These are phyloP conservation scores for Russula lepida DNA, from an alignment of 768 basidiomycete genomes.

Conservation along the genomic window DNA sequence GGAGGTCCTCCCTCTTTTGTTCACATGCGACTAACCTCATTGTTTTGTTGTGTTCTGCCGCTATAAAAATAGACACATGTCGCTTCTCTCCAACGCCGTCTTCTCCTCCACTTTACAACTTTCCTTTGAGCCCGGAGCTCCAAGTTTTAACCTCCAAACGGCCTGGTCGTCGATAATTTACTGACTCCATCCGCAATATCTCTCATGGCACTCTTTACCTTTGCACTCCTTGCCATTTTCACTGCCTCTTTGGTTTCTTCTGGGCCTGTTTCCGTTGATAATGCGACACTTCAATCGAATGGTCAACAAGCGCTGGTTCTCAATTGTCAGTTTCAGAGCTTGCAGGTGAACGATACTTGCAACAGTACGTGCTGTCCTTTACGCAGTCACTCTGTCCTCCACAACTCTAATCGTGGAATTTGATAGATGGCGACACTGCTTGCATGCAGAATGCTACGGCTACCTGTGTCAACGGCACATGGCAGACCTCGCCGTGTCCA, in stretches of 20 bases:
- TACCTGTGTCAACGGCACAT: conserved; percentile 35
- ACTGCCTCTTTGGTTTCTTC: conserved; percentile 27
- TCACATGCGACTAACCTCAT: background rate
- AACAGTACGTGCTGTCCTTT: conserved; percentile 29
- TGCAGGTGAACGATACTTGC: conserved; percentile 39
- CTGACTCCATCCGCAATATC: background rate
- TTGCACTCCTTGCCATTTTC: conserved; percentile 22
- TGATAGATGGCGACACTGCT: conserved; percentile 36
- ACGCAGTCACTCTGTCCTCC: background rate
- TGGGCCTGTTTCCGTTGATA: conserved; percentile 32
- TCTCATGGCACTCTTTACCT: conserved; percentile 11
- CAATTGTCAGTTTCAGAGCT: conserved; percentile 38
- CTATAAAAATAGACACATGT: background rate
- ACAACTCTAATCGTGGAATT: background rate
- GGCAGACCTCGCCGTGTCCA: conserved; percentile 34
- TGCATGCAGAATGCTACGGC: conserved; percentile 38
- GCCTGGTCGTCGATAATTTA: conserved; percentile 7
- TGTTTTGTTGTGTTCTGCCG: background rate
- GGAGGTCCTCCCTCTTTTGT: background rate
- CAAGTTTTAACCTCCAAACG: background rate
- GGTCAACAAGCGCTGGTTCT: conserved; percentile 43
- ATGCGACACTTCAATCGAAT: conserved; percentile 38
- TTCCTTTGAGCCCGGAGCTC: conserved; percentile 17
- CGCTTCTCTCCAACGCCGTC: too few species aligned
- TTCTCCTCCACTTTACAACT: background rate